Evolutionary conservation across 129 eudicot genomes (phyloP), one percentile per base, ranked within the genome.

Genomic region (Deinandra increscens): DNA sequence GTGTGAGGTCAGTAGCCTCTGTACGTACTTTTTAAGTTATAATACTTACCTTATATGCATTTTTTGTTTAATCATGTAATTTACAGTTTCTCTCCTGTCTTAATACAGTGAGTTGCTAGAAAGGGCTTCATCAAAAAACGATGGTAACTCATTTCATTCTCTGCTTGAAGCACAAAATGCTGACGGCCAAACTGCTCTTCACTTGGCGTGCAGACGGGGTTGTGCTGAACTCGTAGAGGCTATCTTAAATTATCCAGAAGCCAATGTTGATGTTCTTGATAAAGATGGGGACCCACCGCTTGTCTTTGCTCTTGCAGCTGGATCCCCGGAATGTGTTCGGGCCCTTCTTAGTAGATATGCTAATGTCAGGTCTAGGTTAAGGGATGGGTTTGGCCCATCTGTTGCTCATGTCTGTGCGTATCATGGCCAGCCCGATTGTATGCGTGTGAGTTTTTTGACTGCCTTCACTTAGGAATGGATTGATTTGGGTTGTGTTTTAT

Each of bases 401-500:
- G 86, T 93, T 81, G 97, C 99, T 66, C 97, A 89, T 79, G 99
- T 93, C 66, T 93, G 99, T 80, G 97, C 99, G 17, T 93, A 93
- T 81, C 99, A 93, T 85, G 99, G 99, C 61, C 99, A 93, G 80
- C 99, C 99, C 3, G 99, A 93, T 85, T 93, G 99, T 84, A 93
- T 93, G 99, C 95, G 84, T 45, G 99, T 93, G 87, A 67, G 96
- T 81, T 73, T 74, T 66, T 5, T 53, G 48, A 31, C 61, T 65
- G 4, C 36, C 55, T 58, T 66, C n/a, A 58, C 39, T 26, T 29
- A 13, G 6, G 64, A 58, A 58, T 58, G 5, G 51, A 13, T 45
- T n/a, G 8, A 26, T 7, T 8, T 60, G 45, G 23, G 23, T 60
- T 60, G 23, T 60, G 13, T 60, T 60, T 36, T 34, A 60, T 34